phyloP scores from a whole-genome alignment of 2,329 filamentous ascomycete genomes.

The Sclerotinia borealis region DNA sequence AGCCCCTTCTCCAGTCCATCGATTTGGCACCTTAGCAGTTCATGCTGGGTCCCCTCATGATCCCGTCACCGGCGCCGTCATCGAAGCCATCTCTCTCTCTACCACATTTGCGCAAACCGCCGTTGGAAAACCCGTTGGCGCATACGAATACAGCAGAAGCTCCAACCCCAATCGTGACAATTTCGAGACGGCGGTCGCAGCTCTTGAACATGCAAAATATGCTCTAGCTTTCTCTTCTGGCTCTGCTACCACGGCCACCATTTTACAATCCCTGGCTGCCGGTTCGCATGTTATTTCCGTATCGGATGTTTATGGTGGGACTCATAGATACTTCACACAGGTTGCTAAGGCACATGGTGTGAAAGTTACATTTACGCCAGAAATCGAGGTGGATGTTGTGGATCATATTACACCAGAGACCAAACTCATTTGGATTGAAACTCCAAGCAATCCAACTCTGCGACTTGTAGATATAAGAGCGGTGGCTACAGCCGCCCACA shows the following conservation, averaged over 20 bases:
- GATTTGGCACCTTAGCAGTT: slow-evolving; percentile 89
- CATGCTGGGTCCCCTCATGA: slow-evolving; percentile 91
- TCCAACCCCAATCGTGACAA: slow-evolving; percentile 93
- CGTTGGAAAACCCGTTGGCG: slow-evolving; percentile 80
- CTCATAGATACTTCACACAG: slow-evolving; percentile 97
- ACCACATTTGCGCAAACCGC: slow-evolving; percentile 92
- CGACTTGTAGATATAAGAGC: slow-evolving; percentile 87
- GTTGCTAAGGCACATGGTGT: slow-evolving; percentile 93
- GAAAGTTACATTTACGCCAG: slow-evolving; percentile 86
- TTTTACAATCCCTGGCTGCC: slow-evolving; percentile 85
- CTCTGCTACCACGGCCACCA: slow-evolving; percentile 85
- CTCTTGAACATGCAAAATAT: slow-evolving; percentile 85
- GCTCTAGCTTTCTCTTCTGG: slow-evolving; percentile 93
- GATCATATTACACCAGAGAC: slow-evolving; percentile 83
- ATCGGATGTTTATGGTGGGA: slow-evolving; percentile 96
- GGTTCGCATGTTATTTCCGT: slow-evolving; percentile 95
- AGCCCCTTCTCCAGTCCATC: slow-evolving; percentile 65
- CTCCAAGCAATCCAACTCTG: slow-evolving; percentile 89
- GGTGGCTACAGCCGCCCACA: slow-evolving; percentile 75
- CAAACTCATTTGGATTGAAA: slow-evolving; percentile 95
- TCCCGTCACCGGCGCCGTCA: slow-evolving; percentile 87
- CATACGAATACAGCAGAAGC: slow-evolving; percentile 89
- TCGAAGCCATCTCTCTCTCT: slow-evolving; percentile 90
- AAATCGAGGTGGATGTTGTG: slow-evolving; percentile 82
- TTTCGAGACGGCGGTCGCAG: slow-evolving; percentile 87